These are phyloP conservation scores for Ampelocalamus luodianensis DNA, from an alignment of 176 grass and related monocot species.

Conservation along the genomic window DNA sequence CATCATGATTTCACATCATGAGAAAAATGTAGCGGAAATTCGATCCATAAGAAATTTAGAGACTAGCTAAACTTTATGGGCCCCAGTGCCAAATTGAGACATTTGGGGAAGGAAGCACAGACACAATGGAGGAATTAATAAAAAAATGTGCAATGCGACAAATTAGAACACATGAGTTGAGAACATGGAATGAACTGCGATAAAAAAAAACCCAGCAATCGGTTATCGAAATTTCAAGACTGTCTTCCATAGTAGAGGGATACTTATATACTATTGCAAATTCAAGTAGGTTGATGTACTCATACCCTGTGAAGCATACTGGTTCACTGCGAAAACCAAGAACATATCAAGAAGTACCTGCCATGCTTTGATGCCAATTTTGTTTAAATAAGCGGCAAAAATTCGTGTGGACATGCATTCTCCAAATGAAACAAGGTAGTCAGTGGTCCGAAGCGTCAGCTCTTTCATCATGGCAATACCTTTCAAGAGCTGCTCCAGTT, in stretches of 20 bases:
- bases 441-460: constrained; percentile 77
- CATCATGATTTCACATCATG: neutral
- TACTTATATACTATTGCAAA: neutral
- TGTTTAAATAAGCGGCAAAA: constrained; percentile 96
- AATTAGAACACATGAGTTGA: constrained; percentile 3
- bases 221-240: neutral
- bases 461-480: constrained; percentile 99
- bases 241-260: constrained; percentile 7
- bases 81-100: neutral
- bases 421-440: constrained; percentile 93
- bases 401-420: constrained; percentile 94
- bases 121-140: constrained; percentile 18
- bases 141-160: neutral
- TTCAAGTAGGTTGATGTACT: constrained; percentile 14
- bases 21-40: constrained; percentile 8
- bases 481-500: constrained; percentile 94
- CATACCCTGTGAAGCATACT: constrained; percentile 3
- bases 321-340: constrained; percentile 15
- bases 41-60: neutral
- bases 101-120: constrained; percentile 17
- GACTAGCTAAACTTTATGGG: constrained; percentile 7
- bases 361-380: constrained; percentile 72
- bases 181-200: neutral
- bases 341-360: constrained; percentile 59
- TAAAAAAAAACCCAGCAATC: neutral